Evolutionary conservation across 129 eudicot species (phyloP).

Genomic region (sunflower (Helianthus annuus)): DNA sequence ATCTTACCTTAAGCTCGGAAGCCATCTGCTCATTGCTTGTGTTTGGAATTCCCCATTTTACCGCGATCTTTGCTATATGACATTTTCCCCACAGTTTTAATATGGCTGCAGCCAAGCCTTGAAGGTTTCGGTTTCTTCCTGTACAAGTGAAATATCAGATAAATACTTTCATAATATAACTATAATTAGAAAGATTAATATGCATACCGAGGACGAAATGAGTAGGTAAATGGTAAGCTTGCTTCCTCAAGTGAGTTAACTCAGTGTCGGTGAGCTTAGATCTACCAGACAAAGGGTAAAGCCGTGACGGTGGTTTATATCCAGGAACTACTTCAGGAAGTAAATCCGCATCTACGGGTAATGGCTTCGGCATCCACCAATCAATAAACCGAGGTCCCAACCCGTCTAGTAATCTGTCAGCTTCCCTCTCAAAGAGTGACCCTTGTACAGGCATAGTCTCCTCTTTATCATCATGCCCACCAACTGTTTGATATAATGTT

Average conservation of each 20-base stretch:
- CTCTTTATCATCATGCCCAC: slow-evolving; percentile 23
- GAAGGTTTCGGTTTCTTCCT: slow-evolving; percentile 95
- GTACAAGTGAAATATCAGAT: slow-evolving; percentile 13
- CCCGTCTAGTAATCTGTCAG: slow-evolving; percentile 82
- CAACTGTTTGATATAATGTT: slow-evolving; percentile 26
- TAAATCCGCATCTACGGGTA: slow-evolving; percentile 91
- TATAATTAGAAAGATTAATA: not conserved
- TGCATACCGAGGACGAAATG: slow-evolving; percentile 90
- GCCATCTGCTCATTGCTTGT: slow-evolving; percentile 96
- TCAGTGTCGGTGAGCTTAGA: slow-evolving; percentile 73
- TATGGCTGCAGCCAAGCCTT: slow-evolving; percentile 92
- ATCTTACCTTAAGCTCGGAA: slow-evolving; percentile 79
- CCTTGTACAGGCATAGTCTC: slow-evolving; percentile 35
- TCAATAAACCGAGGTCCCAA: slow-evolving; percentile 93
- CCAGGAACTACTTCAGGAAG: slow-evolving; percentile 84
- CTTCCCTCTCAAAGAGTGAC: slow-evolving; percentile 85
- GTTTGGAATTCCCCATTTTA: slow-evolving; percentile 90
- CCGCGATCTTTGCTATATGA: slow-evolving; percentile 84
- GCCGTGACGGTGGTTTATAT: slow-evolving; percentile 74
- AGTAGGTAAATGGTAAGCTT: slow-evolving; percentile 77
- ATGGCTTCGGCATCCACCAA: slow-evolving; percentile 98
- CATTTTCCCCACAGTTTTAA: slow-evolving; percentile 89
- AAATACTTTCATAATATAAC: not conserved
- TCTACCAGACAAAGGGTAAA: slow-evolving; percentile 58
- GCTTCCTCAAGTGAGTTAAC: slow-evolving; percentile 81